phyloP scores from a whole-genome alignment of 2,329 filamentous ascomycete genomes.

The Raffaelea ambrosiae region DNA sequence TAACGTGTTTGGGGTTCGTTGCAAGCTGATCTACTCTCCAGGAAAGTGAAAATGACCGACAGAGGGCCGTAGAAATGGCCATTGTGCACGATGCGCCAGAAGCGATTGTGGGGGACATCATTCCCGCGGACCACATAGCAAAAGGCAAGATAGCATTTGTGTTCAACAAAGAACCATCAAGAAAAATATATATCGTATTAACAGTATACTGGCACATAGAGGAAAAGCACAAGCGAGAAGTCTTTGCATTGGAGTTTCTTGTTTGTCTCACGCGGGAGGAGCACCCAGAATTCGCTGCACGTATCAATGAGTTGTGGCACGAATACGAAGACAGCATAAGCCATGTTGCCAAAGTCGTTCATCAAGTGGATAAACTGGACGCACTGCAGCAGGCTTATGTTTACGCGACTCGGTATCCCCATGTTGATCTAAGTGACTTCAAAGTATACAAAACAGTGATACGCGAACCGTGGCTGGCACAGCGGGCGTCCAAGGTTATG shows the following conservation, averaged over 20 bases:
- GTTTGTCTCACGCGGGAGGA: background rate
- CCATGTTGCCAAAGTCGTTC: background rate
- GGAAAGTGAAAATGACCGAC: background rate
- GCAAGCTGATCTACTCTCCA: too few relatives aligned
- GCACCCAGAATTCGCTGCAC: background rate
- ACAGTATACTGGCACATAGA: background rate
- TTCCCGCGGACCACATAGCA: background rate
- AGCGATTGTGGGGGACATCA: background rate
- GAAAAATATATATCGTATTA: background rate
- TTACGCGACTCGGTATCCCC: background rate
- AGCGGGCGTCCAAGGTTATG: background rate
- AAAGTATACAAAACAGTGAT: background rate
- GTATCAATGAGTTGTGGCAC: background rate
- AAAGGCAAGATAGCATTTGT: background rate
- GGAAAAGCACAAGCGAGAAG: background rate
- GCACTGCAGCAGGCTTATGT: background rate
- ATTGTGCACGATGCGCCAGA: background rate
- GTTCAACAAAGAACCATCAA: background rate
- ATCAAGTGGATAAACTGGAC: background rate
- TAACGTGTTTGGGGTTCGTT: background rate
- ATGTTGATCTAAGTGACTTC: background rate
- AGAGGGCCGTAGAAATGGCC: background rate
- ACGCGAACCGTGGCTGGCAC: background rate
- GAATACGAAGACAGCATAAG: background rate
- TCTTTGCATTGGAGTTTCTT: background rate